Percentiles rank a stretch among this genome's conserved stretches.
phyloP scores from a whole-genome alignment of 257 asterid genomes.

The Cinchona pubescens region DNA sequence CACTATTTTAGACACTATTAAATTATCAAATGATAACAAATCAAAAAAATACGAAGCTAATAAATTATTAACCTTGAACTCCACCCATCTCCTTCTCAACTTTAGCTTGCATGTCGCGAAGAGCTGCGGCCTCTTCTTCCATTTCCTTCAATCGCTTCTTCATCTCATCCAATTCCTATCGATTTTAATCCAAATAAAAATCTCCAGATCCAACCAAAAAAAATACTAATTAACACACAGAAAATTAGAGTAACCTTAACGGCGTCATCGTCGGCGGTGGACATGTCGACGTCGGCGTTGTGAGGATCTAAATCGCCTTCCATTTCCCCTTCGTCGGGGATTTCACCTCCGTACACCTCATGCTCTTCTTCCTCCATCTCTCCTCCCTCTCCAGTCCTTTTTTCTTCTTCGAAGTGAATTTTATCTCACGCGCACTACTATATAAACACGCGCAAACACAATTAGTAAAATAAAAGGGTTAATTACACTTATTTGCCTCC shows the following conservation, averaged over 20 bases:
- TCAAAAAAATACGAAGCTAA: not conserved
- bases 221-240: too few species aligned
- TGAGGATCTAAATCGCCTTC: too few species aligned
- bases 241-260: too few species aligned
- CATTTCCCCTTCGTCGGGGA: conserved; percentile 47
- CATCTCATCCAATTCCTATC: conserved; percentile 51
- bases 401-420: too few species aligned
- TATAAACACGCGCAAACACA: too few species aligned
- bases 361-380: conserved; percentile 54
- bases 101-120: conserved; percentile 51
- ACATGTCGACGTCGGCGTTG: conserved; percentile 37
- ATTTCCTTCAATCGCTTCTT: conserved; percentile 51
- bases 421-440: too few species aligned
- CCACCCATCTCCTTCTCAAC: conserved; percentile 51
- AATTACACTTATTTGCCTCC: too few species aligned
- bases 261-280: conserved; percentile 42
- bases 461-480: too few species aligned
- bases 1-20: too few species aligned
- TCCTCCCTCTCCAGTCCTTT: not conserved
- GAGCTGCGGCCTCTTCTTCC: conserved; percentile 50
- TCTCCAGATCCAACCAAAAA: conserved; percentile 21
- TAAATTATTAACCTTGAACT: conserved; percentile 35
- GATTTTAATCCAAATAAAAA: not conserved
- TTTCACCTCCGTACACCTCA: conserved; percentile 50
- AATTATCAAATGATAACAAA: not conserved